Evolutionary conservation across 108 stramenopile genomes (phyloP).

Genomic region (Bacterosira constricta): DNA sequence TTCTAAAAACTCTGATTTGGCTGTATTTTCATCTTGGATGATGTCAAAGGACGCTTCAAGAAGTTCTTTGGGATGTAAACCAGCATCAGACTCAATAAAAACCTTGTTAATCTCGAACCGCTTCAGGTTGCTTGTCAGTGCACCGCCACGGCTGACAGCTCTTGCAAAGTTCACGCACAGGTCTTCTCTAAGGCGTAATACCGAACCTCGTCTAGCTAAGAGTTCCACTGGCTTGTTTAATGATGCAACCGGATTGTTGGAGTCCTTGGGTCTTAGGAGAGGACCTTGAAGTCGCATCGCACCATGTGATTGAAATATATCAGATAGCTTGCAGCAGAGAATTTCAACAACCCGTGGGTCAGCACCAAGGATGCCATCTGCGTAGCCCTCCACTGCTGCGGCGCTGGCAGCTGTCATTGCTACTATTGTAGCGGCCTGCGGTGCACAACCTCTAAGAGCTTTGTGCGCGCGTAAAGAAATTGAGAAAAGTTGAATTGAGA

Average conservation of each 20-base stretch:
- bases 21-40: conserved; percentile 55
- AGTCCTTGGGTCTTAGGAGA: conserved; percentile 59
- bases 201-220: conserved; percentile 58
- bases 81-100: conserved; percentile 68
- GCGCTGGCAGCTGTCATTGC: conserved; percentile 70
- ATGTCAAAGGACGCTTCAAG: conserved; percentile 88
- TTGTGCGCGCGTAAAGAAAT: too few species aligned
- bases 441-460: conserved; percentile 65
- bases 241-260: conserved; percentile 14
- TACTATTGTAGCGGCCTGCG: conserved; percentile 63
- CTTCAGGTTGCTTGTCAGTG: conserved; percentile 66
- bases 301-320: conserved; percentile 74
- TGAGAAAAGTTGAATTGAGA: background rate
- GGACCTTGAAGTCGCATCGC: conserved; percentile 68
- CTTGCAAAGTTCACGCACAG: conserved; percentile 75
- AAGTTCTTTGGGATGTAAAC: conserved; percentile 70
- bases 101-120: conserved; percentile 72
- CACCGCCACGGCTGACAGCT: conserved; percentile 71
- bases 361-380: conserved; percentile 67
- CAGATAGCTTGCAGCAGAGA: conserved; percentile 41
- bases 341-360: conserved; percentile 73
- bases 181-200: conserved; percentile 68
- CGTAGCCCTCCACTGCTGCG: conserved; percentile 59
- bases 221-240: conserved; percentile 69
- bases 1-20: conserved; percentile 52